Base-by-base conservation (phyloP, 75 land plant genomes). In the Picea sitchensis region DNA sequence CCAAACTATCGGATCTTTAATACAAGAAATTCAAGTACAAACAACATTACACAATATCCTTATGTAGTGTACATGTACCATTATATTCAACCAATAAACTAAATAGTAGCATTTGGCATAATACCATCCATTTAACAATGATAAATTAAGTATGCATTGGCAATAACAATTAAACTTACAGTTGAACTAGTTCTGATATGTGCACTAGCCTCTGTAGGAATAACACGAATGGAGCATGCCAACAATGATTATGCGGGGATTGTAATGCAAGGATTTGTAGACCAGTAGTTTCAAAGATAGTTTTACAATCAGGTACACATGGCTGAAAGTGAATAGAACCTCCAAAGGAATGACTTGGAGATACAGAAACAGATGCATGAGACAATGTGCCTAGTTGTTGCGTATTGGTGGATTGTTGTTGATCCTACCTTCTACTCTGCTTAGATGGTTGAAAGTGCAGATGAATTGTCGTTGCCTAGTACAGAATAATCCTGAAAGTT, bases 161-260 rank as follows among this genome's bases (percentile, higher is more conserved):
- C 38, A 36, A 36, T 36, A 3, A 36, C 2, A 36, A 36, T 36
- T 6, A 0, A 60, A 86, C 93, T 89, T 26, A 96, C 99, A 54
- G 95, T 96, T 65, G 97, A 88, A 81, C 93, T 91, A 47, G 94
- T 94, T 58, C 86, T 78, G 76, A 94, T 92, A 79, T 80, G 87
- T 76, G 92, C 89, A 87, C 87, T 86, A 75, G 87, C 63, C 73
- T 90, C 91, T 15, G 99, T 79, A 62, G 98, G 98, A 73, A 96
- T 95, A 1, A 91, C 93, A 65, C 97, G 92, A 68, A 92, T 90
- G 65, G 94, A 90, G 81, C 98, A 96, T 30, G 91, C 90, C 76
- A 96, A 78, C 68, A 96, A 79, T 56, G 90, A 84, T 82, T 80
- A 36, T 84, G 75, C 12, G 20, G 36, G 3, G 78, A 34, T 68